These are phyloP conservation scores for Allium fistulosum DNA, from an alignment of 106 monocot species.

Conservation along the genomic window DNA sequence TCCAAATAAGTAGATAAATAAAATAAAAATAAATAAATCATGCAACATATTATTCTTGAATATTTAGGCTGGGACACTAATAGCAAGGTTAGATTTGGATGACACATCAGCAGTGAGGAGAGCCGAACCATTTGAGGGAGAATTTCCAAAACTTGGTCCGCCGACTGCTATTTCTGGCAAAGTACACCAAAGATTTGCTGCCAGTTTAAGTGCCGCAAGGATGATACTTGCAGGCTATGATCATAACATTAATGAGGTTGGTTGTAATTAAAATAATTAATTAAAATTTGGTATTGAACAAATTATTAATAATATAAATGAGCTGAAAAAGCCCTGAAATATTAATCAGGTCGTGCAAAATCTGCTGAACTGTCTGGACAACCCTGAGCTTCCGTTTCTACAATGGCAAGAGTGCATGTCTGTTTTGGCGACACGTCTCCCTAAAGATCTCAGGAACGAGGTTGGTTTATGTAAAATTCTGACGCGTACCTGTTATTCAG, in stretches of 20 bases:
- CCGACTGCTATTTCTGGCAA: constrained; percentile 93
- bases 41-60: neutral
- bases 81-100: constrained; percentile 90
- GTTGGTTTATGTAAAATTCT: constrained; percentile 14
- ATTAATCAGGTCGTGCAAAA: constrained; percentile 70
- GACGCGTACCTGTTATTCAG: neutral
- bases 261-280: neutral
- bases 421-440: constrained; percentile 90
- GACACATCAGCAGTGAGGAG: constrained; percentile 90
- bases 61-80: constrained; percentile 77
- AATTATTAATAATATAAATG: neutral
- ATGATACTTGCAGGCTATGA: constrained; percentile 99
- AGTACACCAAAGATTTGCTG: constrained; percentile 87
- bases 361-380: constrained; percentile 77
- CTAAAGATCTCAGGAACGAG: constrained; percentile 86
- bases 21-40: no score
- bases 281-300: no score
- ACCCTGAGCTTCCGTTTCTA: constrained; percentile 90
- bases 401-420: constrained; percentile 99
- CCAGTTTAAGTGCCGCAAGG: constrained; percentile 70
- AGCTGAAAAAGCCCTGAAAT: neutral
- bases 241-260: constrained; percentile 71
- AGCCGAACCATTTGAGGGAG: constrained; percentile 78
- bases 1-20: no score
- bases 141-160: constrained; percentile 74